Percentiles rank a stretch among this genome's conserved stretches.
Evolutionary conservation across 2,329 filamentous ascomycete species (phyloP).

Genomic region (Penicillium sp.): DNA sequence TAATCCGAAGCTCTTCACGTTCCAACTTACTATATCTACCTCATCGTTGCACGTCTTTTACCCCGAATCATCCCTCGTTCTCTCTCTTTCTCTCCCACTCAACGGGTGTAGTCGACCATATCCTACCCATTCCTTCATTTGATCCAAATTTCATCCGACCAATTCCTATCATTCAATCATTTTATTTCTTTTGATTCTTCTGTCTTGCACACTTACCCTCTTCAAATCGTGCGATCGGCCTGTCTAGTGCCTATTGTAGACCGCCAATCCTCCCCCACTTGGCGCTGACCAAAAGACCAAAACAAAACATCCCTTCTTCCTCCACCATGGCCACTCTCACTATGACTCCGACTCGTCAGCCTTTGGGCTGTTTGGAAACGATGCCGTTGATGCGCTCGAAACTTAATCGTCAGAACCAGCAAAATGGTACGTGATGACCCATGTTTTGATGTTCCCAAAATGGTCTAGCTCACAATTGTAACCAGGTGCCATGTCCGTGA

Average conservation of each 20-base stretch:
- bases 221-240: constrained; percentile 4
- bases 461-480: constrained; percentile 7
- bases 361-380: constrained; percentile 30
- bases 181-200: neutral
- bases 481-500: constrained; percentile 1
- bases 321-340: constrained; percentile 29
- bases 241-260: constrained; percentile 7
- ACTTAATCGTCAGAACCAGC: constrained; percentile 29
- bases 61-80: constrained; percentile 1
- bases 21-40: constrained; percentile 7
- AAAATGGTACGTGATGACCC: constrained; percentile 22
- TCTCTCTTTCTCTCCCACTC: neutral
- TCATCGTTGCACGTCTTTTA: constrained; percentile 1
- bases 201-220: neutral
- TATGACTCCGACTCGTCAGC: constrained; percentile 30
- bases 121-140: constrained; percentile 6
- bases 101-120: neutral
- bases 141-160: neutral
- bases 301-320: constrained; percentile 16
- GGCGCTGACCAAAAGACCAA: constrained; percentile 21
- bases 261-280: constrained; percentile 24
- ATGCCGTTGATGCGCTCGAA: constrained; percentile 27
- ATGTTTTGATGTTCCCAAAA: neutral
- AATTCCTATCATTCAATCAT: constrained; percentile 5
- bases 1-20: neutral